phyloP scores from a whole-genome alignment of 805 yeast genomes.

The Candida rishiriensis region DNA sequence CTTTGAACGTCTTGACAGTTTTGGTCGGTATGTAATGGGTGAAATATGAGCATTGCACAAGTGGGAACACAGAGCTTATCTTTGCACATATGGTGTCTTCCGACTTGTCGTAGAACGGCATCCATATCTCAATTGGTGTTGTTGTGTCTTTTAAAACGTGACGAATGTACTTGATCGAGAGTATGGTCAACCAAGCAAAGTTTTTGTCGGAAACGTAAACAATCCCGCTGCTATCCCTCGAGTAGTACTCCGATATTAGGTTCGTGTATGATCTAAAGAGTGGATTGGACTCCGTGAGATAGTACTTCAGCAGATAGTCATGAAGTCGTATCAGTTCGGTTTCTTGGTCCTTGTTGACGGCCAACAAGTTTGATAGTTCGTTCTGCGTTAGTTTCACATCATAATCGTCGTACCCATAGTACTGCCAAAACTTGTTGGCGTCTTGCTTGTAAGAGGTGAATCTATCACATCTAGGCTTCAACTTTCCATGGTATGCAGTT shows the following conservation, averaged over 20 bases:
- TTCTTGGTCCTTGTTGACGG: conserved; percentile 21
- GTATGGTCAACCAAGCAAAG: conserved; percentile 27
- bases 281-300: conserved; percentile 11
- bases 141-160: conserved; percentile 21
- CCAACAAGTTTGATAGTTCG: conserved; percentile 18
- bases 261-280: conserved; percentile 11
- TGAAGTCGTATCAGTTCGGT: conserved; percentile 21
- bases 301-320: conserved; percentile 11
- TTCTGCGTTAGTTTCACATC: conserved; percentile 15
- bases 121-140: conserved; percentile 45
- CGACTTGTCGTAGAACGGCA: conserved; percentile 37
- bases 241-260: conserved; percentile 7
- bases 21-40: conserved; percentile 26
- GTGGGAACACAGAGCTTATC: conserved; percentile 31
- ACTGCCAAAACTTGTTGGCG: conserved; percentile 26
- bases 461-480: conserved; percentile 23
- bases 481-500: conserved; percentile 2
- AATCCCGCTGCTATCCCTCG: conserved; percentile 17
- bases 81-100: conserved; percentile 42
- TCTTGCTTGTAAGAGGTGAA: conserved; percentile 21
- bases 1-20: conserved; percentile 20
- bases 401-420: conserved; percentile 28
- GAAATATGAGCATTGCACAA: conserved; percentile 42
- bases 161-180: conserved; percentile 29
- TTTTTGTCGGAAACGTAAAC: conserved; percentile 29